Percentiles rank a stretch among this genome's conserved stretches.
Conservation (phyloP, 1,139 yeast genomes). For the Candida glucosophila region DNA sequence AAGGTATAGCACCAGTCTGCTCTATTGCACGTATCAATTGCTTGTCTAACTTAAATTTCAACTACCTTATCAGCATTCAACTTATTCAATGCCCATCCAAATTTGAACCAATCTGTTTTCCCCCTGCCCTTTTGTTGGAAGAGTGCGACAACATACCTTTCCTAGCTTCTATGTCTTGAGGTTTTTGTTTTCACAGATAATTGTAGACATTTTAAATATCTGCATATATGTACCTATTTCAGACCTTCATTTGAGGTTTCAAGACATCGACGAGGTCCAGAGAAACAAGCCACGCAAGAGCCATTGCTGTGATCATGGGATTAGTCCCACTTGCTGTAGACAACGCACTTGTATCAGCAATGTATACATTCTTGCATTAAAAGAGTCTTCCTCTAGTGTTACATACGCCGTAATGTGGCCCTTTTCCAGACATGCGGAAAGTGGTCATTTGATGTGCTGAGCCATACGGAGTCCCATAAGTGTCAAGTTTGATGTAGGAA, state of each 20-base stretch:
- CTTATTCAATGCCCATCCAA: too few relatives aligned
- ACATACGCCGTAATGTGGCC: slow-evolving; percentile 41
- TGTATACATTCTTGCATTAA: slow-evolving; percentile 45
- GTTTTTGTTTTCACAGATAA: too few relatives aligned
- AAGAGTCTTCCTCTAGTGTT: slow-evolving; percentile 41
- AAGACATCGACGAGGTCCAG: slow-evolving; percentile 28
- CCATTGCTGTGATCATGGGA: slow-evolving; percentile 41
- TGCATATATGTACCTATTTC: too few relatives aligned
- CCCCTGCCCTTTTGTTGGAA: too few relatives aligned
- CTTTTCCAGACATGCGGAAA: slow-evolving; percentile 47
- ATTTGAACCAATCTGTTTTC: too few relatives aligned
- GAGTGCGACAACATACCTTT: too few relatives aligned
- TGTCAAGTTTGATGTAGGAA: slow-evolving; percentile 18
- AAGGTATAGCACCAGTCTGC: too few relatives aligned
- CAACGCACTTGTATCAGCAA: slow-evolving; percentile 50
- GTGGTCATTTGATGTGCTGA: slow-evolving; percentile 58
- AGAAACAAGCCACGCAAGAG: slow-evolving; percentile 31
- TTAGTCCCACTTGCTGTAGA: slow-evolving; percentile 57
- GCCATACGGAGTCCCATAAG: slow-evolving; percentile 31
- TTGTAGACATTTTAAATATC: too few relatives aligned
- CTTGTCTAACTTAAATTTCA: too few relatives aligned
- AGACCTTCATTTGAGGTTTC: slow-evolving; percentile 21
- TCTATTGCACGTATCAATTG: too few relatives aligned
- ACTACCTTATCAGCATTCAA: too few relatives aligned
- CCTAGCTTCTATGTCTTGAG: too few relatives aligned